Evolutionary conservation across 805 yeast genomes (phyloP).

Genomic region (Candida vaughaniae): DNA sequence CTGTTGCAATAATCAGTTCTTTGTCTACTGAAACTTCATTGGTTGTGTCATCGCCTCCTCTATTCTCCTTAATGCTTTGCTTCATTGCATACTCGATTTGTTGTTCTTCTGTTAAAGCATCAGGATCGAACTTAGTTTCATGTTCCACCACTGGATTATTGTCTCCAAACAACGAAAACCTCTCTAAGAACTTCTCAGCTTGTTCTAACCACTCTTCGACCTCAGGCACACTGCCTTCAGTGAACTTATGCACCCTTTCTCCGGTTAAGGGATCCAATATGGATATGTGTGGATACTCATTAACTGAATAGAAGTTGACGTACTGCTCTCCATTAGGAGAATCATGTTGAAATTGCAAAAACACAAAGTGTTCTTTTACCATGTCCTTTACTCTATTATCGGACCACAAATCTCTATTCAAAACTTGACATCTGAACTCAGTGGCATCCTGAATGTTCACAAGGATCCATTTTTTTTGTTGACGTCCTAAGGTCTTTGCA

Average conservation of each 20-base stretch:
- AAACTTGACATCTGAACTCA: slow-evolving; percentile 83
- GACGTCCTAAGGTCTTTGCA: slow-evolving; percentile 69
- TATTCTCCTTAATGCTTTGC: slow-evolving; percentile 50
- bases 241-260: slow-evolving; percentile 80
- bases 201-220: slow-evolving; percentile 62
- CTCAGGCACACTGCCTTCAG: slow-evolving; percentile 57
- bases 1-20: slow-evolving; percentile 12
- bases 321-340: slow-evolving; percentile 74
- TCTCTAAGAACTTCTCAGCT: slow-evolving; percentile 63
- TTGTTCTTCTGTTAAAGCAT: slow-evolving; percentile 73
- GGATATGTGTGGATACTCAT: slow-evolving; percentile 81
- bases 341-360: slow-evolving; percentile 81
- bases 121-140: slow-evolving; percentile 60
- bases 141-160: slow-evolving; percentile 67
- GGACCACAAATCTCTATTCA: slow-evolving; percentile 94
- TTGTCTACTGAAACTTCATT: slow-evolving; percentile 24
- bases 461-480: slow-evolving; percentile 73
- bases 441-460: slow-evolving; percentile 84
- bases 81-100: slow-evolving; percentile 75
- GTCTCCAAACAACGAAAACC: slow-evolving; percentile 63
- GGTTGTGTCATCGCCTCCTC: slow-evolving; percentile 24
- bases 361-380: slow-evolving; percentile 69
- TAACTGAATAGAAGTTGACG: slow-evolving; percentile 67
- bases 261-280: slow-evolving; percentile 95
- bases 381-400: slow-evolving; percentile 59